Percentiles rank a stretch among this genome's conserved stretches.
Evolutionary conservation across 2,329 filamentous ascomycete species (phyloP).

Genomic region (Paecilomyces niveus): DNA sequence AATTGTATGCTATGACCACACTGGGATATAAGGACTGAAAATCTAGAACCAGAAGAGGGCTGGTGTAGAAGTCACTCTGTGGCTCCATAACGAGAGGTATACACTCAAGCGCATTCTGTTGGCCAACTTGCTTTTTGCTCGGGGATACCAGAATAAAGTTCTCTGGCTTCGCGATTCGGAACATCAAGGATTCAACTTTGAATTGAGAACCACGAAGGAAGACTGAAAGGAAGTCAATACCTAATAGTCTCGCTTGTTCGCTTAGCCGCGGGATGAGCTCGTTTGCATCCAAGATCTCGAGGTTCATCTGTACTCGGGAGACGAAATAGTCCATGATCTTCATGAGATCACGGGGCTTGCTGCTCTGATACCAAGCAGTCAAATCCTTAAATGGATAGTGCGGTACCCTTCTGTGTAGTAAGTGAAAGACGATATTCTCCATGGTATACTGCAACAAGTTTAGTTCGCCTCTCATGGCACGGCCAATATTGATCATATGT

Average conservation of each 20-base stretch:
- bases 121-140: slow-evolving; percentile 82
- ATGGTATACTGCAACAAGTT: slow-evolving; percentile 90
- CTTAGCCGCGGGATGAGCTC: slow-evolving; percentile 84
- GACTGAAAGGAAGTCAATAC: slow-evolving; percentile 94
- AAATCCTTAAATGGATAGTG: slow-evolving; percentile 76
- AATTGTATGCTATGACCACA: slow-evolving; percentile 98
- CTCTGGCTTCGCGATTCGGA: slow-evolving; percentile 94
- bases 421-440: slow-evolving; percentile 90
- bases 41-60: slow-evolving; percentile 82
- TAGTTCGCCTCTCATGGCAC: slow-evolving; percentile 88
- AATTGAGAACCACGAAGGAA: slow-evolving; percentile 93
- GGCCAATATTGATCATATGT: slow-evolving; percentile 96
- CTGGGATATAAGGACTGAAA: slow-evolving; percentile 96
- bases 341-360: slow-evolving; percentile 59
- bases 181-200: slow-evolving; percentile 99
- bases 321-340: slow-evolving; percentile 75
- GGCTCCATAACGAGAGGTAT: slow-evolving; percentile 96
- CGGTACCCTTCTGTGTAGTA: slow-evolving; percentile 79
- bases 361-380: slow-evolving; percentile 72
- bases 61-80: slow-evolving; percentile 87
- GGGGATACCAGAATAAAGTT: slow-evolving; percentile 88
- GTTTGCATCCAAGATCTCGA: slow-evolving; percentile 87
- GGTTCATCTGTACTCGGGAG: slow-evolving; percentile 66
- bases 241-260: slow-evolving; percentile 86
- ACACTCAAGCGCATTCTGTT: slow-evolving; percentile 91